Conservation (phyloP, 805 yeast genomes). For the Suhomyces vadensis region DNA sequence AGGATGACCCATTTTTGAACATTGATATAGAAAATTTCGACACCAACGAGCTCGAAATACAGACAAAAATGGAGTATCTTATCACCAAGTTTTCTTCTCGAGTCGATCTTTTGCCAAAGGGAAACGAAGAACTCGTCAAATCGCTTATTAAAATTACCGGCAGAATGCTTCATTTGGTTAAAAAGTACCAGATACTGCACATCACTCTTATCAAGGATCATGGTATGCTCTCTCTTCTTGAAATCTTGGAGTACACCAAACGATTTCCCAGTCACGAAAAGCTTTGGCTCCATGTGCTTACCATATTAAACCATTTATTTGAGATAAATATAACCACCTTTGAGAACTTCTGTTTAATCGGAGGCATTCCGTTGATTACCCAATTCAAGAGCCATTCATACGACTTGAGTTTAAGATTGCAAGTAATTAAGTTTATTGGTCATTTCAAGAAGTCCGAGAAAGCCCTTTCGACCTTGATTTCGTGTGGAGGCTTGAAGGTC, state of each 20-base stretch:
- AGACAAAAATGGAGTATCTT: slow-evolving; percentile 40
- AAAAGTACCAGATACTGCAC: slow-evolving; percentile 42
- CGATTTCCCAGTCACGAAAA: slow-evolving; percentile 34
- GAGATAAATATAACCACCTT: slow-evolving; percentile 30
- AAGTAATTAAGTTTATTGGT: slow-evolving; percentile 39
- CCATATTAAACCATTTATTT: slow-evolving; percentile 37
- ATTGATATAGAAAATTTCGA: slow-evolving; percentile 41
- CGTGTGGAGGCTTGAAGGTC: slow-evolving; percentile 48
- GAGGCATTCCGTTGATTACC: slow-evolving; percentile 44
- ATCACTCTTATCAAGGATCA: slow-evolving; percentile 42
- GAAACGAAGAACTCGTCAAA: slow-evolving; percentile 30
- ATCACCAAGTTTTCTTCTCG: slow-evolving; percentile 32
- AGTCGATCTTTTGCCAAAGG: slow-evolving; percentile 30
- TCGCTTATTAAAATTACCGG: slow-evolving; percentile 38
- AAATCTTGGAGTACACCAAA: slow-evolving; percentile 31
- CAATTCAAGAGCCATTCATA: slow-evolving; percentile 35
- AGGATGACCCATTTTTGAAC: slow-evolving; percentile 39
- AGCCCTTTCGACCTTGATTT: slow-evolving; percentile 42
- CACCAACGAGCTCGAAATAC: slow-evolving; percentile 43
- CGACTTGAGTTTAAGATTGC: slow-evolving; percentile 32
- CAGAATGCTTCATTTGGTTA: slow-evolving; percentile 37
- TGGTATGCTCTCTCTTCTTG: slow-evolving; percentile 40
- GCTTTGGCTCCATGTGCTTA: slow-evolving; percentile 39
- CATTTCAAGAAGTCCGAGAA: slow-evolving; percentile 33
- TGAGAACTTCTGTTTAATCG: slow-evolving; percentile 44